phyloP scores from a whole-genome alignment of 805 yeast species.

The Wickerhamiella spandovensis region DNA sequence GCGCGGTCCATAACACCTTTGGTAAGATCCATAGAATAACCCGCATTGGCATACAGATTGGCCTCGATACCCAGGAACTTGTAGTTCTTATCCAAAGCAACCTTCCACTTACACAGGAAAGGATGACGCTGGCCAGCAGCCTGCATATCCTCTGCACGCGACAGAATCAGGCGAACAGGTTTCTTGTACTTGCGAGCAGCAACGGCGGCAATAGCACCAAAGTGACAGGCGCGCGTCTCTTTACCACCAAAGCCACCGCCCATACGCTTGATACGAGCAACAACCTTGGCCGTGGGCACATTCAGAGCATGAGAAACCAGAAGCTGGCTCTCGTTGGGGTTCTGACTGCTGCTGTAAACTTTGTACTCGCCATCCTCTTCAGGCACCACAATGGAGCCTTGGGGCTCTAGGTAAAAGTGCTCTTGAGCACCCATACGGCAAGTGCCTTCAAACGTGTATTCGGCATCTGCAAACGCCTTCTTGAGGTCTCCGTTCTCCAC shows the following conservation, averaged over 20 bases:
- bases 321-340: conserved; percentile 34
- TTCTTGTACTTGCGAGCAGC: conserved; percentile 32
- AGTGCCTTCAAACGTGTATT: conserved; percentile 27
- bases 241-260: conserved; percentile 43
- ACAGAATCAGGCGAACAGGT: conserved; percentile 32
- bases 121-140: conserved; percentile 37
- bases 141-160: conserved; percentile 34
- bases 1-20: conserved; percentile 38
- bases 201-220: conserved; percentile 29
- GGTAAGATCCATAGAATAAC: conserved; percentile 37
- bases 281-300: conserved; percentile 31
- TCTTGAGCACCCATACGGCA: conserved; percentile 36
- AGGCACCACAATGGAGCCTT: conserved; percentile 32
- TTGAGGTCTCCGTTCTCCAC: conserved; percentile 32
- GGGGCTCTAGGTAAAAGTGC: conserved; percentile 37
- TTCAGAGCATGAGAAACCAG: conserved; percentile 32
- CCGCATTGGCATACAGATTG: conserved; percentile 33
- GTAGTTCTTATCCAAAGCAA: conserved; percentile 30
- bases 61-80: conserved; percentile 31
- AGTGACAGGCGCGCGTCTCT: conserved; percentile 31
- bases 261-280: conserved; percentile 30
- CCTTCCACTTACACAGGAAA: conserved; percentile 31
- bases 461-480: conserved; percentile 24
- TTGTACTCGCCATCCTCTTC: conserved; percentile 34
- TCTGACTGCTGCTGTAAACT: conserved; percentile 32